A percentile compares a stretch with the other conserved stretches of the same genome.
These are phyloP conservation scores for Cyclotella choctawhatcheeana DNA, from an alignment of 108 stramenopile genomes.

Conservation along the genomic window DNA sequence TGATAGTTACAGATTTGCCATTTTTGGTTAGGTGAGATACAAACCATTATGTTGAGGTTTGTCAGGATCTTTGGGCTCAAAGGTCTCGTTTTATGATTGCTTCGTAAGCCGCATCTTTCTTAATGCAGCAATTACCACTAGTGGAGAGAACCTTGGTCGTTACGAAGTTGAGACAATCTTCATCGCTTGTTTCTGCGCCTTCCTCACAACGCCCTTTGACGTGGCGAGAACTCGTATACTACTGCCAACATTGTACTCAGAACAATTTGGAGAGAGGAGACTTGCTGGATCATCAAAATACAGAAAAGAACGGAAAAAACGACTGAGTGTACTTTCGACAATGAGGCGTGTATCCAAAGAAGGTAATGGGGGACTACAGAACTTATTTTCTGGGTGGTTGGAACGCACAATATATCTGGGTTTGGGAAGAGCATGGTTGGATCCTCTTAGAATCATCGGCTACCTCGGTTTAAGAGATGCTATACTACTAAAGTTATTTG, in stretches of 20 bases:
- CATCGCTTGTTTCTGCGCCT: conserved; percentile 67
- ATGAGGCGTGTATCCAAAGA: conserved; percentile 65
- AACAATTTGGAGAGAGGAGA: conserved; percentile 27
- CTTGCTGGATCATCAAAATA: conserved; percentile 39
- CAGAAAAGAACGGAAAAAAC: conserved; percentile 32
- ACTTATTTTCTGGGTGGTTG: conserved; percentile 85
- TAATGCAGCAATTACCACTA: conserved; percentile 65
- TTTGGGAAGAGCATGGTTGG: conserved; percentile 86
- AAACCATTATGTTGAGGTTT: too few species aligned
- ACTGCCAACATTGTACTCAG: conserved; percentile 56
- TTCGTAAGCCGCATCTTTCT: conserved; percentile 68
- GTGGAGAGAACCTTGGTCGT: conserved; percentile 62
- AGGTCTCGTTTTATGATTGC: too few species aligned
- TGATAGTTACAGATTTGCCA: conserved; percentile 59
- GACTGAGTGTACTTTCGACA: conserved; percentile 53
- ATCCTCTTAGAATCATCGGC: conserved; percentile 75
- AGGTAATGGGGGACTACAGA: conserved; percentile 69
- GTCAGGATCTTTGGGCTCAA: too few species aligned
- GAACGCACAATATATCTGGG: conserved; percentile 77
- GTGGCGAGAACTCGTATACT: conserved; percentile 82
- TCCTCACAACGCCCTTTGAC: conserved; percentile 89
- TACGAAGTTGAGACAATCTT: conserved; percentile 68
- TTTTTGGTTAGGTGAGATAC: too few species aligned
- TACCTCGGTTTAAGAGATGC: conserved; percentile 84
- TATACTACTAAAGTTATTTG: conserved; percentile 74